Evolutionary conservation across 306 rosid species (phyloP).

Genomic region (Medicago lupulina): DNA sequence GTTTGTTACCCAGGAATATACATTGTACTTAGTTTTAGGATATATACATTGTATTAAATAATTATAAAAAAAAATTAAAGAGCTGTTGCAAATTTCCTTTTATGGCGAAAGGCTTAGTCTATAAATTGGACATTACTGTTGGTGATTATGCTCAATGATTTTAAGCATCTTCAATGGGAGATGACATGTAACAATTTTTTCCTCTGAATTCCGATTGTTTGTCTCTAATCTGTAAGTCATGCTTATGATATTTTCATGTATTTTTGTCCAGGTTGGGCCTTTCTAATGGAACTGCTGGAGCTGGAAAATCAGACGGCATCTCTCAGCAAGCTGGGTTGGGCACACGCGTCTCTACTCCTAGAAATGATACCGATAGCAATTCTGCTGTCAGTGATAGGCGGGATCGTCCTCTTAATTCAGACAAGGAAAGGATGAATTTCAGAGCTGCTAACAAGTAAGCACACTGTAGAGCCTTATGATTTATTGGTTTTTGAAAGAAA

Average conservation of each 20-base stretch:
- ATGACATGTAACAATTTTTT: constrained; percentile 12
- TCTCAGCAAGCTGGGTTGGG: constrained; percentile 71
- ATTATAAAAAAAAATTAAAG: constrained; percentile 32
- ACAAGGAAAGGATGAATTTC: constrained; percentile 78
- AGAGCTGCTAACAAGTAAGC: constrained; percentile 78
- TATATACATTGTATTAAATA: background rate
- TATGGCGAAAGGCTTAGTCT: constrained; percentile 31
- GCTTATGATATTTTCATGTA: constrained; percentile 35
- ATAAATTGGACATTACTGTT: constrained; percentile 15
- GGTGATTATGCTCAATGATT: constrained; percentile 27
- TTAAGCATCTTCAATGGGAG: constrained; percentile 36
- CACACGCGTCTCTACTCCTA: constrained; percentile 69
- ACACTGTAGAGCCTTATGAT: constrained; percentile 31
- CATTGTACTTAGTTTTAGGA: background rate
- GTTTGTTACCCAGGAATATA: background rate
- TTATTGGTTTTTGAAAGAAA: constrained; percentile 19
- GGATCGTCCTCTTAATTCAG: constrained; percentile 73
- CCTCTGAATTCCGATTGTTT: constrained; percentile 18
- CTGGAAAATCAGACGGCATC: constrained; percentile 74
- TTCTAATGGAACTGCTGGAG: constrained; percentile 69
- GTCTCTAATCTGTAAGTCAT: constrained; percentile 38
- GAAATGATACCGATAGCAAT: constrained; percentile 68
- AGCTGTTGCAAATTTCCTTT: constrained; percentile 17
- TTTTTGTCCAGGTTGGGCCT: constrained; percentile 62
- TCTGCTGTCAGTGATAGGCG: constrained; percentile 66